Evolutionary conservation across 768 basidiomycete species (phyloP).

Genomic region (Boletus barrowsii): DNA sequence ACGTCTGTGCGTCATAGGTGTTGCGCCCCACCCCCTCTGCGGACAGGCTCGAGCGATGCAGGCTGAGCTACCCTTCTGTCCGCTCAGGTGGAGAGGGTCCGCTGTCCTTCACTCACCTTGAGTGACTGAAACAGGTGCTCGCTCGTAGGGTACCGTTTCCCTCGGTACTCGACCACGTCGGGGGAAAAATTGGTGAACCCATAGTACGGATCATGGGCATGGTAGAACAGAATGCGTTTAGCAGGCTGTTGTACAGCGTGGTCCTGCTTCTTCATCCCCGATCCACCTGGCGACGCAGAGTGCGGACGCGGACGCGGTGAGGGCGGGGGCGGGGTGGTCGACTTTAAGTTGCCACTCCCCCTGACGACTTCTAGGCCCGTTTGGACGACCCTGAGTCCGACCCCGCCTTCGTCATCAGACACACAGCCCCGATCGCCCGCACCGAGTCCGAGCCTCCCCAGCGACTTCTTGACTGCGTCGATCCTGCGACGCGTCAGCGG

Average conservation of each 20-base stretch:
- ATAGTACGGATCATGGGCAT: constrained; percentile 33
- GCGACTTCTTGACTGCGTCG: constrained; percentile 30
- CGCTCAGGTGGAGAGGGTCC: not conserved
- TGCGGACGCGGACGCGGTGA: constrained; percentile 16
- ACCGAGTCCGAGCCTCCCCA: constrained; percentile 21
- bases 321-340: constrained; percentile 2
- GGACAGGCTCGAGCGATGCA: not conserved
- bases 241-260: constrained; percentile 7
- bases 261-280: constrained; percentile 10
- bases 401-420: constrained; percentile 26
- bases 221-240: constrained; percentile 32
- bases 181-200: constrained; percentile 45
- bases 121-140: constrained; percentile 49
- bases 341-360: not conserved
- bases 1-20: constrained; percentile 12
- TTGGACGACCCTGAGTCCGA: constrained; percentile 26
- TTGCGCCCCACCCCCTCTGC: constrained; percentile 7
- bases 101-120: constrained; percentile 30
- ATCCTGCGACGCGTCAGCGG: constrained; percentile 26
- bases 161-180: constrained; percentile 38
- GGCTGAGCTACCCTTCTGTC: not conserved
- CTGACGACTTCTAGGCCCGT: constrained; percentile 24
- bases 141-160: constrained; percentile 42
- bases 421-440: constrained; percentile 28
- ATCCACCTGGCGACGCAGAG: constrained; percentile 19